Evolutionary conservation across 345 rosid species (phyloP).

Genomic region (Barbarea vulgaris): DNA sequence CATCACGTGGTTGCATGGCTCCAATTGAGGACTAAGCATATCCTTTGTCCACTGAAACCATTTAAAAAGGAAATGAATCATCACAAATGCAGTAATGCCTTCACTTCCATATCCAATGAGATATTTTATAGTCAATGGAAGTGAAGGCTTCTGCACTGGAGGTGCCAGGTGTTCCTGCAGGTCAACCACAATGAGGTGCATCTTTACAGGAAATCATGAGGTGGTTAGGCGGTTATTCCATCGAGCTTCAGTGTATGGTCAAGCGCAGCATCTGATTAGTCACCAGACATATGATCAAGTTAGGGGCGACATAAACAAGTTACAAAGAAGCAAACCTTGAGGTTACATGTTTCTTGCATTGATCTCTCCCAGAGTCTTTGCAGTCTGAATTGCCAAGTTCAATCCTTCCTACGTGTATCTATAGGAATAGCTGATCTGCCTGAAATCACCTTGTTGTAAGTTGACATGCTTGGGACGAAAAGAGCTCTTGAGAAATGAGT

Average conservation of each 20-base stretch:
- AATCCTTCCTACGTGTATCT: conserved; percentile 48
- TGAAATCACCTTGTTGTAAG: conserved; percentile 75
- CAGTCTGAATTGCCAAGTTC: conserved; percentile 78
- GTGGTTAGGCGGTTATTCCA: conserved; percentile 47
- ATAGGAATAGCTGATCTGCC: conserved; percentile 51
- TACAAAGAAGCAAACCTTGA: conserved; percentile 8
- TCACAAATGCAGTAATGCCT: too few relatives aligned
- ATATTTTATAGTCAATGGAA: conserved; percentile 76
- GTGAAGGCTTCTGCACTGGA: conserved; percentile 69
- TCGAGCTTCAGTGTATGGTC: conserved; percentile 46
- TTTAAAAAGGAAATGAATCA: background rate
- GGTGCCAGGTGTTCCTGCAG: conserved; percentile 40
- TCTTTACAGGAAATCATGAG: conserved; percentile 60
- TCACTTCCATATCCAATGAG: too few relatives aligned
- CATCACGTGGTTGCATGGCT: conserved; percentile 64
- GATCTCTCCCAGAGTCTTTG: conserved; percentile 78
- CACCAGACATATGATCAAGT: conserved; percentile 14
- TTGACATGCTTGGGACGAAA: conserved; percentile 81
- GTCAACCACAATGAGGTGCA: conserved; percentile 47
- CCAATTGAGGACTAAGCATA: conserved; percentile 80
- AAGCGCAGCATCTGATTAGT: conserved; percentile 46
- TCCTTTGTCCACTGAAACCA: conserved; percentile 68
- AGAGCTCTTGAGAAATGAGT: conserved; percentile 75
- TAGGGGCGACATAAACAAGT: background rate
- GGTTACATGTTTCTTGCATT: conserved; percentile 62